phyloP scores from a whole-genome alignment of 768 basidiomycete genomes.

The Candolleomyces eurysporus region DNA sequence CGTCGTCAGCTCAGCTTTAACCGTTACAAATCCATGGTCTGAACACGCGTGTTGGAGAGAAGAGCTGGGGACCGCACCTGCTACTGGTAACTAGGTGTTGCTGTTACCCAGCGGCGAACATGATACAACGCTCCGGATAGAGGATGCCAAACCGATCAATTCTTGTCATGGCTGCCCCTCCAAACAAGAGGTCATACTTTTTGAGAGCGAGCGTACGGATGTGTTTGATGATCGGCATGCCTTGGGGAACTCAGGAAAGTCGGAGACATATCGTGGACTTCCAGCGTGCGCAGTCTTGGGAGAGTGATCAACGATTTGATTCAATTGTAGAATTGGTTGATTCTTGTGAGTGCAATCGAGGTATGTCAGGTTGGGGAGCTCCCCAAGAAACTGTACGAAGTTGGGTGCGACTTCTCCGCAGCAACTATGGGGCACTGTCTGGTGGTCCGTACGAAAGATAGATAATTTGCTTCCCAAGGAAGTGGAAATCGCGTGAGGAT shows the following conservation, averaged over 20 bases:
- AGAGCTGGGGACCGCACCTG: conserved; percentile 19
- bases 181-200: too few relatives aligned
- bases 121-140: conserved; percentile 33
- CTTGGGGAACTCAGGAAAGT: too few relatives aligned
- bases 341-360: background rate
- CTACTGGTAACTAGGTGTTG: too few relatives aligned
- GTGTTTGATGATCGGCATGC: too few relatives aligned
- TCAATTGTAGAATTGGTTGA: too few relatives aligned
- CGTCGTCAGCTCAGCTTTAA: conserved; percentile 61
- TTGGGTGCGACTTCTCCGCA: background rate
- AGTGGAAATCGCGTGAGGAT: background rate
- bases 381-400: background rate
- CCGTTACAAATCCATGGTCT: conserved; percentile 39
- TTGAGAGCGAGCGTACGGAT: too few relatives aligned
- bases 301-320: too few relatives aligned
- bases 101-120: conserved; percentile 6
- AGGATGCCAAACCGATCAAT: too few relatives aligned
- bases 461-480: background rate
- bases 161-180: too few relatives aligned
- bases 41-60: conserved; percentile 46
- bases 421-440: background rate
- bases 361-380: background rate
- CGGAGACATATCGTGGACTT: too few relatives aligned
- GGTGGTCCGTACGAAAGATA: background rate
- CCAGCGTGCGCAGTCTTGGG: too few relatives aligned